A percentile compares a stretch with the other conserved stretches of the same genome.
Conservation (phyloP, 805 yeast species). For the Metschnikowia lunata region DNA sequence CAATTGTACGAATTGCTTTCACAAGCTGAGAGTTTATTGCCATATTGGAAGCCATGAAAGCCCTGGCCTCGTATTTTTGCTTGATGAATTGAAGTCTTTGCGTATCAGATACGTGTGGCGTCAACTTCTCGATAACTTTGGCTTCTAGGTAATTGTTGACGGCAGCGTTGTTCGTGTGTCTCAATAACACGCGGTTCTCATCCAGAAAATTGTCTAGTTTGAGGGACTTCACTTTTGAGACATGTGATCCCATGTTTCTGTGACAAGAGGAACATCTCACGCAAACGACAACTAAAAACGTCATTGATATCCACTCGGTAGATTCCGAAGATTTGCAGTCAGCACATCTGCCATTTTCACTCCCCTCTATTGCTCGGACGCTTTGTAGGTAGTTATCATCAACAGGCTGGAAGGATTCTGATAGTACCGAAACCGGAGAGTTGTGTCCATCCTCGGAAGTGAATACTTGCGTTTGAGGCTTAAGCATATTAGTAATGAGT, state of each 20-base stretch:
- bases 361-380: conserved; percentile 39
- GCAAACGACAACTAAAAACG: conserved; percentile 67
- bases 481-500: conserved; percentile 13
- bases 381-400: conserved; percentile 29
- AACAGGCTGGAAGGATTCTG: conserved; percentile 17
- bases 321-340: conserved; percentile 66
- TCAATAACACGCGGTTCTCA: conserved; percentile 56
- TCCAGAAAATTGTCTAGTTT: conserved; percentile 65
- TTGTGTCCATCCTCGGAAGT: conserved; percentile 13
- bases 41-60: conserved; percentile 31
- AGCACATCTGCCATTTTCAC: conserved; percentile 64
- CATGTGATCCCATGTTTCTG: conserved; percentile 76
- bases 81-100: conserved; percentile 57
- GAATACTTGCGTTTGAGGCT: conserved; percentile 18
- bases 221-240: conserved; percentile 73
- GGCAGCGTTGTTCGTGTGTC: conserved; percentile 46
- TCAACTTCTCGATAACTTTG: conserved; percentile 20
- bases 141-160: conserved; percentile 64
- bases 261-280: conserved; percentile 87
- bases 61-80: conserved; percentile 58
- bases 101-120: conserved; percentile 34
- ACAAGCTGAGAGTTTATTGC: conserved; percentile 38
- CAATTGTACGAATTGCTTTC: conserved; percentile 50
- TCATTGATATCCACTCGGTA: conserved; percentile 87
- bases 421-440: conserved; percentile 33